phyloP scores from a whole-genome alignment of 306 rosid genomes.

The Cicer yamashitae region DNA sequence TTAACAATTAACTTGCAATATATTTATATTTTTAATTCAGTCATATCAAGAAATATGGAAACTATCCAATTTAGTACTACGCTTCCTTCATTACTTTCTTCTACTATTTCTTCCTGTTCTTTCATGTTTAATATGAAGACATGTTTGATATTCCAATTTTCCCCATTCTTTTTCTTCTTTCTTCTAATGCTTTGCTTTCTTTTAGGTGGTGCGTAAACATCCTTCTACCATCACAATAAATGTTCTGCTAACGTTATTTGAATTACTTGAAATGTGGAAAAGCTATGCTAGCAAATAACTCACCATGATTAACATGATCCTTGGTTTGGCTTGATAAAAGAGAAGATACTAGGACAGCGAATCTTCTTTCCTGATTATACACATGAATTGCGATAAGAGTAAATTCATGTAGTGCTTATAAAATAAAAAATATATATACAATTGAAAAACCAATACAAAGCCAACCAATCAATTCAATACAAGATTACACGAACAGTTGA shows the following conservation, averaged over 20 bases:
- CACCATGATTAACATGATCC: constrained; percentile 90
- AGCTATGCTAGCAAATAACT: constrained; percentile 37
- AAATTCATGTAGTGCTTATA: constrained; percentile 31
- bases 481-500: neutral
- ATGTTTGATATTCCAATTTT: constrained; percentile 4
- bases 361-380: constrained; percentile 79
- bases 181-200: neutral
- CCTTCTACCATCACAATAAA: constrained; percentile 28
- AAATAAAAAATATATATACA: neutral
- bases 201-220: neutral
- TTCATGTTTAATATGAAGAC: neutral
- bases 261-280: constrained; percentile 30
- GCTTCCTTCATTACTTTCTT: constrained; percentile 9
- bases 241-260: neutral
- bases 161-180: constrained; percentile 26
- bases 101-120: constrained; percentile 29
- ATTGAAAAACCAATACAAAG: constrained; percentile 20
- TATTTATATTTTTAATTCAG: constrained; percentile 2
- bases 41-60: constrained; percentile 16
- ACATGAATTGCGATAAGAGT: constrained; percentile 37
- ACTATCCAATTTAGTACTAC: neutral
- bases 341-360: constrained; percentile 91
- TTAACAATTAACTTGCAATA: constrained; percentile 30
- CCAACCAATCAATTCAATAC: constrained; percentile 26
- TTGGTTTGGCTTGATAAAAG: constrained; percentile 97